Conservation (phyloP, 176 grass and related monocot species). For the Oryza punctata region DNA sequence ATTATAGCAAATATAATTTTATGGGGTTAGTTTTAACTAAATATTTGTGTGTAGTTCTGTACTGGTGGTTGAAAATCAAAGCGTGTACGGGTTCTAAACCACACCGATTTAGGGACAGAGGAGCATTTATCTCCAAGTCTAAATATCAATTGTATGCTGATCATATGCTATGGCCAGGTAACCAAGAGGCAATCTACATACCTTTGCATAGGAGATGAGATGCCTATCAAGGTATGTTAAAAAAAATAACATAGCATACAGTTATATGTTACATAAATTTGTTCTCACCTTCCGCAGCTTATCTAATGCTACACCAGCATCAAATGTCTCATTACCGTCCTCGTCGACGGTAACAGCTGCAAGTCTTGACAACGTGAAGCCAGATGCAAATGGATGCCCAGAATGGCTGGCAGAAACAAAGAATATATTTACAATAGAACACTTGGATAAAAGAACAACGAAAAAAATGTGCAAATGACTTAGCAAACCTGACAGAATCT, state of each 20-base stretch:
- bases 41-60: not conserved
- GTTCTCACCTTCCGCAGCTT: conserved; percentile 85
- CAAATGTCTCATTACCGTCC: conserved; percentile 95
- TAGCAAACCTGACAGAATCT: conserved; percentile 80
- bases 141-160: not conserved
- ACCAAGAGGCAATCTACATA: not conserved
- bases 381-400: conserved; percentile 88
- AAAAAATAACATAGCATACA: not conserved
- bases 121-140: not conserved
- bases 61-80: not conserved
- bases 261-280: conserved; percentile 11
- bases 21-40: not conserved
- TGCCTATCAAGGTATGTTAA: conserved; percentile 3
- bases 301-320: conserved; percentile 95
- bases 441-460: conserved; percentile 35
- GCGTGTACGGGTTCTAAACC: not conserved
- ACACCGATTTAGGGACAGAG: not conserved
- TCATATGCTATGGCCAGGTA: conserved; percentile 7
- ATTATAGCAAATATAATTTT: not conserved
- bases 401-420: conserved; percentile 61
- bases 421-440: conserved; percentile 7
- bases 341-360: conserved; percentile 92
- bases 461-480: conserved; percentile 30
- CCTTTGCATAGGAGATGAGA: not conserved
- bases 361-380: conserved; percentile 92